Evolutionary conservation across 2,329 filamentous ascomycete genomes (phyloP).

Genomic region (Neocucurbitaria cava): DNA sequence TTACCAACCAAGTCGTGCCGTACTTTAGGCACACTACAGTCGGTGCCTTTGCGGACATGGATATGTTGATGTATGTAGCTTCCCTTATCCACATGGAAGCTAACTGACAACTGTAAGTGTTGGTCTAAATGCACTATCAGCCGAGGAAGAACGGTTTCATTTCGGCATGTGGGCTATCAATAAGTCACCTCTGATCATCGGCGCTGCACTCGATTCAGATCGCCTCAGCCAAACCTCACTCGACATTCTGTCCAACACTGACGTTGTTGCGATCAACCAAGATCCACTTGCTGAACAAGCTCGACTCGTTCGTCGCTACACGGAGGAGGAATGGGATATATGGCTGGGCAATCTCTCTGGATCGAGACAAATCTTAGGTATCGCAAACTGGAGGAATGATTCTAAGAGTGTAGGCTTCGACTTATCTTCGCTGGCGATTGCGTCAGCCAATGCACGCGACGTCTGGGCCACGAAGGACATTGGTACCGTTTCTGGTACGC

Average conservation of each 20-base stretch:
- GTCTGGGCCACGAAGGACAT: slow-evolving; percentile 43
- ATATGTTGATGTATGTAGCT: slow-evolving; percentile 50
- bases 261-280: slow-evolving; percentile 66
- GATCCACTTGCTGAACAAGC: slow-evolving; percentile 62
- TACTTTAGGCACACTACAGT: slow-evolving; percentile 36
- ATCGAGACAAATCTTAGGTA: slow-evolving; percentile 43
- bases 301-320: slow-evolving; percentile 53
- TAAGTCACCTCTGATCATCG: slow-evolving; percentile 55
- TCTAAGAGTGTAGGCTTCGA: slow-evolving; percentile 41
- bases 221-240: slow-evolving; percentile 30
- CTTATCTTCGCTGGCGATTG: slow-evolving; percentile 40
- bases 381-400: slow-evolving; percentile 49
- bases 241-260: slow-evolving; percentile 55
- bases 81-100: not conserved
- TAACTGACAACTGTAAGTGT: slow-evolving; percentile 27
- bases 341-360: slow-evolving; percentile 48
- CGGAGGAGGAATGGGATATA: slow-evolving; percentile 48
- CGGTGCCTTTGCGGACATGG: slow-evolving; percentile 48
- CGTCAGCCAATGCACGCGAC: slow-evolving; percentile 44
- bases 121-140: slow-evolving; percentile 46
- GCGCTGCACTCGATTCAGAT: slow-evolving; percentile 45
- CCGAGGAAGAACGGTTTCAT: slow-evolving; percentile 52
- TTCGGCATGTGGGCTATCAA: slow-evolving; percentile 57
- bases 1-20: slow-evolving; percentile 42
- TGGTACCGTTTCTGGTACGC: slow-evolving; percentile 20